These are phyloP conservation scores for Neurospora hispaniola DNA, from an alignment of 495 filamentous ascomycete species.

Conservation along the genomic window DNA sequence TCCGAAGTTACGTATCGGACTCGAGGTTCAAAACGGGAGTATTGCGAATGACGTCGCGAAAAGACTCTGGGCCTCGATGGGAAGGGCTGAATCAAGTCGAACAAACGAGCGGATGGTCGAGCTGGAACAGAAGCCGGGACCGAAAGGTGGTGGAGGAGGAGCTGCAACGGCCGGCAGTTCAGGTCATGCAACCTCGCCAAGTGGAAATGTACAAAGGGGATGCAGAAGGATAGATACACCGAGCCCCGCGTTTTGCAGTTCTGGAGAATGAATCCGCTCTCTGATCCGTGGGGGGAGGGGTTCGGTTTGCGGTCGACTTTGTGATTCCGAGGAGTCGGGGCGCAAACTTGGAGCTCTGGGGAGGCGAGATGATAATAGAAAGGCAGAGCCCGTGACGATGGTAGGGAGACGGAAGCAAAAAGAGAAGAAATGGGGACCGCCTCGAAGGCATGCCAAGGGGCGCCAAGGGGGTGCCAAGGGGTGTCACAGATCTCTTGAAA, in stretches of 20 bases:
- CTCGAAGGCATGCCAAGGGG: neutral
- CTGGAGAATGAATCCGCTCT: neutral
- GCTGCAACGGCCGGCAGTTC: neutral
- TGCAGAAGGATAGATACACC: neutral
- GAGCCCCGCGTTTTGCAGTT: neutral
- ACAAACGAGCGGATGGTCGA: constrained; percentile 27
- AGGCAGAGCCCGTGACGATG: neutral
- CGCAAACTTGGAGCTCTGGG: neutral
- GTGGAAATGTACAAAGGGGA: neutral
- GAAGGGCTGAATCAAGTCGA: constrained; percentile 4
- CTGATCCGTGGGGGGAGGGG: neutral
- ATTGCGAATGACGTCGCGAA: constrained; percentile 7
- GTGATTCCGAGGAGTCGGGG: neutral
- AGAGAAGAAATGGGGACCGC: neutral
- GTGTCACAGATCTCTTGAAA: neutral
- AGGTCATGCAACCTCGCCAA: neutral
- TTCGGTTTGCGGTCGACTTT: neutral
- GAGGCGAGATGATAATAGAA: neutral
- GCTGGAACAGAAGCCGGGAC: constrained; percentile 3
- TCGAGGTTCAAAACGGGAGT: neutral
- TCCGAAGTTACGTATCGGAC: neutral
- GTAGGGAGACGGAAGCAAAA: neutral
- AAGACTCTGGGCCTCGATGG: constrained; percentile 2
- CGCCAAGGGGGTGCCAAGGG: neutral
- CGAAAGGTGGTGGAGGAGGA: neutral